Evolutionary conservation across 2,329 filamentous ascomycete species (phyloP), one percentile per base, ranked within the genome.

Genomic region (Salinomyces thailandicus): DNA sequence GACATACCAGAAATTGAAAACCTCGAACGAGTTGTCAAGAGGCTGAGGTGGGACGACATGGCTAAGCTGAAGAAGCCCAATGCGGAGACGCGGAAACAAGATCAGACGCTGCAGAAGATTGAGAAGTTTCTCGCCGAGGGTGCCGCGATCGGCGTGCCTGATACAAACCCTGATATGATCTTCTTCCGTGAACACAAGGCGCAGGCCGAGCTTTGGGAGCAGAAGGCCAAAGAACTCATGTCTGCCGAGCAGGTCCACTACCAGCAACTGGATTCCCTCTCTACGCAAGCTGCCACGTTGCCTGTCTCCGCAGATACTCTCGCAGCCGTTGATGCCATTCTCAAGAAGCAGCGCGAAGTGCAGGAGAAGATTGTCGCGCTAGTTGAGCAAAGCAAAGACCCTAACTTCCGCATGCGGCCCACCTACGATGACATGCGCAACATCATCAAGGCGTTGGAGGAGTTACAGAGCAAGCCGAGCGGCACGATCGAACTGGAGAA

Each of bases 271-370:
- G 91, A 96, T 59, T 85, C 89, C 0, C 68, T 98, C 5, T 93
- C 86, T 1, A 75, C 77, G 33, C 89, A 96, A 62, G 87, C 87
- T 1, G 68, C 77, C 20, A 72, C 72, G 4, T 69, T 95, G 13
- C 89, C 91, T 0, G 87, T 96, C 14, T 82, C 83, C 1, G 67
- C 77, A 3, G 81, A 87, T 20, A 96, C 86, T 0, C 69, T 93
- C 16, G 74, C 77, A 5, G 73, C 77, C 6, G 85, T 98, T 17
- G 91, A 98, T 52, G 81, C 85, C 33, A 95, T 96, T 38, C 67
- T 98, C 39, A 86, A 86, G 59, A 96, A 95, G 62, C 91, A 98
- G 58, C 80, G 91, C 14, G 91, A 96, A 56, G 87, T 87, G 1
- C 87, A 95, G 54, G 80, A 83, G 12, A 81, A 87, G 51, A 93